Percentiles rank a stretch among this genome's conserved stretches.
Conservation (phyloP, 257 asterid genomes). For the Solanum etuberosum region DNA sequence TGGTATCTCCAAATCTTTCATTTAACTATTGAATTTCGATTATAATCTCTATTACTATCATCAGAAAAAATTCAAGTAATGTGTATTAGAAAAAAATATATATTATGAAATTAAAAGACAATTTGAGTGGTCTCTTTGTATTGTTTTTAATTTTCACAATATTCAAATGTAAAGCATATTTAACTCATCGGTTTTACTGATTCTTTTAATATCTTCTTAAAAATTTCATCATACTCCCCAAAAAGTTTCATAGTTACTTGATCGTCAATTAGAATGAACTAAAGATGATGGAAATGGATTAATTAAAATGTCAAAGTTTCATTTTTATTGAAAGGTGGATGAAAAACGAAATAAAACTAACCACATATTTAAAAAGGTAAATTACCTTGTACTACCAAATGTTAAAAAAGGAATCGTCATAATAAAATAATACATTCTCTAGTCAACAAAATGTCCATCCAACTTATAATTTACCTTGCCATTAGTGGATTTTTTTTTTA, state of each 20-base stretch:
- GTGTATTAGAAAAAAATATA: neutral
- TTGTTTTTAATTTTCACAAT: neutral
- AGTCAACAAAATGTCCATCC: neutral
- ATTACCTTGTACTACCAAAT: neutral
- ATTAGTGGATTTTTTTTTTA: no score
- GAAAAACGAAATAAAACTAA: neutral
- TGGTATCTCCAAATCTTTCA: no score
- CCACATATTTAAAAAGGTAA: neutral
- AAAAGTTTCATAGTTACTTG: neutral
- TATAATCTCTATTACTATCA: no score
- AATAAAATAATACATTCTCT: neutral
- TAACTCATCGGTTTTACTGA: neutral
- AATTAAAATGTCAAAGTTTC: neutral
- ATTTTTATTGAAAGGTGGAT: neutral
- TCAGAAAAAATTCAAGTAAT: no score
- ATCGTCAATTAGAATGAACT: neutral
- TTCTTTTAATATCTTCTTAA: neutral
- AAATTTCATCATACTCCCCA: neutral
- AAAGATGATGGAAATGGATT: neutral
- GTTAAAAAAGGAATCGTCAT: neutral
- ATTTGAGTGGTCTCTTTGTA: no score
- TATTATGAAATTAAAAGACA: no score
- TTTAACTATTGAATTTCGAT: no score
- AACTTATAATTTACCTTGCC: neutral
- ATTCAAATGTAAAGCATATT: neutral